These are phyloP conservation scores for Fonsecaea erecta DNA, from an alignment of 2,329 filamentous ascomycete species.

Conservation along the genomic window DNA sequence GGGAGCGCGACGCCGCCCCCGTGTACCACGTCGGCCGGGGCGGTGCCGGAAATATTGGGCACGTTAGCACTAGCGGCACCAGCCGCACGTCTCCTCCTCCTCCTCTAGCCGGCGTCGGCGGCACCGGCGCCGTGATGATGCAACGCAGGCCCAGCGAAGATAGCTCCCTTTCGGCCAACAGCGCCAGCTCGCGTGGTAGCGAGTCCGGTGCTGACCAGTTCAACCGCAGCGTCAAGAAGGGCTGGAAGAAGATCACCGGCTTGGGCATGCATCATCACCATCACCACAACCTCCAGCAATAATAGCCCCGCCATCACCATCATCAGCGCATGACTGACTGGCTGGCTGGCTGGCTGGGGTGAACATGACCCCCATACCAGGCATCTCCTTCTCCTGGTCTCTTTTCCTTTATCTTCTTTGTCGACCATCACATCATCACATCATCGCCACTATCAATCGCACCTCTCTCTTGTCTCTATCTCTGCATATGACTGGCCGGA, in stretches of 20 bases:
- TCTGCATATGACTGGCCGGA: background rate
- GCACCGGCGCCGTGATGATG: background rate
- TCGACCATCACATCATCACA: background rate
- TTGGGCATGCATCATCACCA: constrained; percentile 1
- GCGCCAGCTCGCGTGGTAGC: constrained; percentile 23
- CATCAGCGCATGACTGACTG: no score
- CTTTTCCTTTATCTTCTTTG: no score
- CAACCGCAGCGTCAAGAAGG: constrained; percentile 36
- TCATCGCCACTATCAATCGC: background rate
- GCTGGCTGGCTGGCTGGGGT: no score
- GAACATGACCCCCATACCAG: no score
- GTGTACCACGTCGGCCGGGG: constrained; percentile 68
- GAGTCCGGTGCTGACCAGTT: constrained; percentile 36
- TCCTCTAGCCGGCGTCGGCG: background rate
- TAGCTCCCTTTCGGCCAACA: constrained; percentile 5
- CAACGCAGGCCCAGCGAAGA: constrained; percentile 24
- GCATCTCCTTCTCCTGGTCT: no score
- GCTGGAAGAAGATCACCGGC: constrained; percentile 36
- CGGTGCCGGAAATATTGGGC: constrained; percentile 59
- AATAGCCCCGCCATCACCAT: no score
- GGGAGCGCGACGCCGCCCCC: constrained; percentile 59
- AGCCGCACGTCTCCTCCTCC: constrained; percentile 4
- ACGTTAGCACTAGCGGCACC: constrained; percentile 2
- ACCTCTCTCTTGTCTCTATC: background rate
- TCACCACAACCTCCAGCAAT: background rate